Evolutionary conservation across 345 rosid genomes (phyloP).

Genomic region (Eucalyptus pumila): DNA sequence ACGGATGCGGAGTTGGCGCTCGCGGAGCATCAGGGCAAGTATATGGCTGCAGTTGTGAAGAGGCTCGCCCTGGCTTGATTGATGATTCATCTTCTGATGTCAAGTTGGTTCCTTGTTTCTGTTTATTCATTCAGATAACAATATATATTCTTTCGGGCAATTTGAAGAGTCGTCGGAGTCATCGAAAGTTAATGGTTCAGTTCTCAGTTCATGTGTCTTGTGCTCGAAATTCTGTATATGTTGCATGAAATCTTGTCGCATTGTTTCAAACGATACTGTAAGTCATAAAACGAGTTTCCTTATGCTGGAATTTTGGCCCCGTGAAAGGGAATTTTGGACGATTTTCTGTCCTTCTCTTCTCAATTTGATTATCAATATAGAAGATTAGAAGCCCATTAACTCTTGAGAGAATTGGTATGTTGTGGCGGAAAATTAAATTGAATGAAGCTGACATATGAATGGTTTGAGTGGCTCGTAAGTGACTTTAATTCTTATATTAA

Average conservation of each 20-base stretch:
- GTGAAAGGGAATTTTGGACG: background rate
- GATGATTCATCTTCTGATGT: background rate
- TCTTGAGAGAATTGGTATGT: background rate
- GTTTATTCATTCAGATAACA: background rate
- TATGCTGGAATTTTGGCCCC: background rate
- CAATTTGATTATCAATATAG: background rate
- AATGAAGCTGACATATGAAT: background rate
- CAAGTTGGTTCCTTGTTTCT: background rate
- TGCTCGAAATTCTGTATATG: background rate
- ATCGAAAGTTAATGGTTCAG: background rate
- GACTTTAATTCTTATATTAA: background rate
- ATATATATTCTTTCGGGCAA: background rate
- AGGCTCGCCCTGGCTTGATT: constrained; percentile 14
- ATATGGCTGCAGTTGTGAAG: constrained; percentile 46
- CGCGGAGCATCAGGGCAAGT: constrained; percentile 55
- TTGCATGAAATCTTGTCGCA: background rate
- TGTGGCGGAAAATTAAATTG: background rate
- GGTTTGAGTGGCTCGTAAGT: background rate
- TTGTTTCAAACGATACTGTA: background rate
- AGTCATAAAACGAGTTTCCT: background rate
- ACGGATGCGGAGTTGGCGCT: constrained; percentile 32
- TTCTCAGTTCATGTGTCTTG: background rate
- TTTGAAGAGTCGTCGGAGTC: background rate
- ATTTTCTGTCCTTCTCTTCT: background rate
- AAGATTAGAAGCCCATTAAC: background rate